Evolutionary conservation across 2,329 filamentous ascomycete genomes (phyloP).

Genomic region (Lachnellula cervina): DNA sequence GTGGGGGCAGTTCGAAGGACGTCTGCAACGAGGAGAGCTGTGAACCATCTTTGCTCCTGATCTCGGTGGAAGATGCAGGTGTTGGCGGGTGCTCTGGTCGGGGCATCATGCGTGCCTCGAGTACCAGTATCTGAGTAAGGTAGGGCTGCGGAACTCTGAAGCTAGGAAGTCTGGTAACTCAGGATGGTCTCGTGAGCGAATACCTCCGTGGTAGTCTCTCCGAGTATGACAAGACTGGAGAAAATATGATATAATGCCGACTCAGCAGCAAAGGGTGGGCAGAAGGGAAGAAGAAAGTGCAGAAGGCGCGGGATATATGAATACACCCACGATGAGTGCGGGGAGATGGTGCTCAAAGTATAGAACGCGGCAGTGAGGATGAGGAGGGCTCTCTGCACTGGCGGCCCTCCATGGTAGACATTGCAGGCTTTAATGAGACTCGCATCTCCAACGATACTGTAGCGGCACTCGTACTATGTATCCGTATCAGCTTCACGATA

Average conservation of each 20-base stretch:
- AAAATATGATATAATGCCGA: not conserved
- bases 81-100: conserved; percentile 65
- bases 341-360: no score
- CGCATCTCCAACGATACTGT: not conserved
- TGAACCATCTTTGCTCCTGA: conserved; percentile 66
- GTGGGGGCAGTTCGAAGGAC: conserved; percentile 71
- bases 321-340: not conserved
- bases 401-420: not conserved
- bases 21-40: conserved; percentile 59
- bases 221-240: conserved; percentile 9
- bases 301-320: not conserved
- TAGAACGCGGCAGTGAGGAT: no score
- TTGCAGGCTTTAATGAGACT: conserved; percentile 1
- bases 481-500: not conserved
- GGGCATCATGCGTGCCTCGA: conserved; percentile 49
- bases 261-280: conserved; percentile 1
- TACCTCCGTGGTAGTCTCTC: not conserved
- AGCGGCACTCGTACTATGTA: not conserved
- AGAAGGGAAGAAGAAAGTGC: conserved; percentile 3
- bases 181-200: conserved; percentile 13
- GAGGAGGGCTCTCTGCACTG: not conserved
- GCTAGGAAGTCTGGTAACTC: no score
- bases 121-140: not conserved
- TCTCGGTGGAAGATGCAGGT: conserved; percentile 74
- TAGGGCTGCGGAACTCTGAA: no score